A percentile compares a stretch with the other conserved stretches of the same genome.
These are phyloP conservation scores for Coemansia sp. DNA, from an alignment of 192 early-diverging fungal species.

Conservation along the genomic window DNA sequence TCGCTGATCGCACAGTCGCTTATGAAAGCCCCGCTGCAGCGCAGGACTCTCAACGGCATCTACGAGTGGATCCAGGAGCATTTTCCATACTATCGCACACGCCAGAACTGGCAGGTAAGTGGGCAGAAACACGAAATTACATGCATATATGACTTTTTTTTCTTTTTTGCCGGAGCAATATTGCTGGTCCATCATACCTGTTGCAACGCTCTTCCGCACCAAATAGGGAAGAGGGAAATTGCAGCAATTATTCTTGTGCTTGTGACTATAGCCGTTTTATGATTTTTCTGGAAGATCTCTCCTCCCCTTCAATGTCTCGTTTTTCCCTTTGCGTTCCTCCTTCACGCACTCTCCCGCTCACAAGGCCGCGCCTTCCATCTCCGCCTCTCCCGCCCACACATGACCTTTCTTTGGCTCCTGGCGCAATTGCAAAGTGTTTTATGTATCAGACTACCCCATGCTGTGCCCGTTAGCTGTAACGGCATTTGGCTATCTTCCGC, in stretches of 20 bases:
- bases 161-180: slow-evolving; percentile 1
- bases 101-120: slow-evolving; percentile 61
- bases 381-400: neutral
- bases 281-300: neutral
- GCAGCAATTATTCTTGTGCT: neutral
- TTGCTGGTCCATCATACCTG: neutral
- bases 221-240: neutral
- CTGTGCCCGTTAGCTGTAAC: too few species aligned
- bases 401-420: neutral
- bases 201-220: neutral
- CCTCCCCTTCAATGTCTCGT: too few species aligned
- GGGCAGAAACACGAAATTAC: neutral
- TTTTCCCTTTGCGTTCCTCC: neutral
- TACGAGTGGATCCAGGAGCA: slow-evolving; percentile 80
- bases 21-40: slow-evolving; percentile 61
- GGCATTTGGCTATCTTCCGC: neutral
- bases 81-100: slow-evolving; percentile 79
- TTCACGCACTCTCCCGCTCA: neutral
- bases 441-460: too few species aligned
- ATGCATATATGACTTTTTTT: slow-evolving; percentile 4
- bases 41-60: slow-evolving; percentile 82
- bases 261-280: neutral
- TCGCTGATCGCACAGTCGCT: slow-evolving; percentile 84
- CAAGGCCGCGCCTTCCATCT: neutral
- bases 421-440: neutral